phyloP scores from a whole-genome alignment of 208 protist genomes.

The Histomonas meleagridis region DNA sequence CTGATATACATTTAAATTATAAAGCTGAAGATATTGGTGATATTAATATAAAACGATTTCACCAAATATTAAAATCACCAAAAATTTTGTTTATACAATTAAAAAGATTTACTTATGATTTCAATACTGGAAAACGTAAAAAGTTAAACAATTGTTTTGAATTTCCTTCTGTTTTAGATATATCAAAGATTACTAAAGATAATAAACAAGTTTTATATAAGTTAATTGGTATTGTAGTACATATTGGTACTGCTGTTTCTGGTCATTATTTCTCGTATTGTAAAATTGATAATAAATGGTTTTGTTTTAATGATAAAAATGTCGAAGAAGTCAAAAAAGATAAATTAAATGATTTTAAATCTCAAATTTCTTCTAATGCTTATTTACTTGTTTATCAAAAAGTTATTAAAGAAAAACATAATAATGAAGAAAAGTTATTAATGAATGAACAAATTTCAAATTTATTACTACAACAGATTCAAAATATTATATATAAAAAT shows the following conservation, averaged over 20 bases:
- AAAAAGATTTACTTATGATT: background rate
- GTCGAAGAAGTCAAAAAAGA: background rate
- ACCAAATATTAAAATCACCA: background rate
- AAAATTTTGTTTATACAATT: background rate
- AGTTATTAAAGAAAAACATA: no score
- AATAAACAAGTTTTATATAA: conserved; percentile 46
- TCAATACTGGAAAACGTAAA: no score
- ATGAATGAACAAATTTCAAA: no score
- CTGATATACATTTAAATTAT: background rate
- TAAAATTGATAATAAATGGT: conserved; percentile 39
- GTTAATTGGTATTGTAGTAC: conserved; percentile 57
- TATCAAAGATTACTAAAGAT: conserved; percentile 50
- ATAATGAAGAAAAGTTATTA: no score
- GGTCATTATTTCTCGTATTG: conserved; percentile 62
- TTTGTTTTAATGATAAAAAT: background rate
- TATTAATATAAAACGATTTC: background rate
- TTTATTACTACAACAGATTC: no score
- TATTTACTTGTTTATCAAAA: no score
- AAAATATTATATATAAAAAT: no score
- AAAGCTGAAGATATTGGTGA: background rate
- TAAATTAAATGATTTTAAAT: no score
- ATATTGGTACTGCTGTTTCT: conserved; percentile 54
- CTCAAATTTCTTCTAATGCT: no score
- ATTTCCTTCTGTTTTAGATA: conserved; percentile 54
- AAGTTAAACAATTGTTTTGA: conserved; percentile 56